These are phyloP conservation scores for Geotrichum reessii DNA, from an alignment of 1,139 yeast genomes.

Conservation along the genomic window DNA sequence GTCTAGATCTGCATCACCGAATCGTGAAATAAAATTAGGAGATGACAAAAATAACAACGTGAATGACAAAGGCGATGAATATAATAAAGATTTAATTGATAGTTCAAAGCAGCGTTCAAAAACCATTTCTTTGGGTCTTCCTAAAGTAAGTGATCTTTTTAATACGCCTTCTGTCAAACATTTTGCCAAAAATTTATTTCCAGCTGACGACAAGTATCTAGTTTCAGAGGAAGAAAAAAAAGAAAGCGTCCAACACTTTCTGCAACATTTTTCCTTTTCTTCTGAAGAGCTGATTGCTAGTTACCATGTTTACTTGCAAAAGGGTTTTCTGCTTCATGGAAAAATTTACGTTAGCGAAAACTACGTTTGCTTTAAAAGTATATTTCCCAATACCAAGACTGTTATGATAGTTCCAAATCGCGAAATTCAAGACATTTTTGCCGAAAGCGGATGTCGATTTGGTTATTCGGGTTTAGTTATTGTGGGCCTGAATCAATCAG, in stretches of 20 bases:
- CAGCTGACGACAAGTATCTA: constrained; percentile 37
- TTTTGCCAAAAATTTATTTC: constrained; percentile 39
- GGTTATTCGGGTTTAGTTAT: constrained; percentile 65
- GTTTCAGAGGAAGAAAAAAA: constrained; percentile 44
- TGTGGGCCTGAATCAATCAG: constrained; percentile 67
- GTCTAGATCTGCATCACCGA: constrained; percentile 3
- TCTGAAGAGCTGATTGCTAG: constrained; percentile 55
- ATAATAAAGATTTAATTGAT: neutral
- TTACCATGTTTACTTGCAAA: constrained; percentile 64
- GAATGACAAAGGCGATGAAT: no score
- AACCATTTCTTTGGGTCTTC: constrained; percentile 18
- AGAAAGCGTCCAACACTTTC: constrained; percentile 50
- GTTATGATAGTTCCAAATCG: constrained; percentile 73
- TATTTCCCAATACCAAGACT: constrained; percentile 71
- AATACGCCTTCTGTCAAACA: constrained; percentile 53
- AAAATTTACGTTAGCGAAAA: constrained; percentile 65
- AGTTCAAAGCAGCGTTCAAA: neutral
- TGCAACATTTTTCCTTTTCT: constrained; percentile 60
- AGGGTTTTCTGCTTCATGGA: constrained; percentile 78
- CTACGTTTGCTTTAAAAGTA: constrained; percentile 69
- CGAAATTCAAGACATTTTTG: constrained; percentile 63
- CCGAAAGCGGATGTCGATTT: constrained; percentile 60
- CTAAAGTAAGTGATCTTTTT: constrained; percentile 53
- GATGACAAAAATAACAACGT: neutral
- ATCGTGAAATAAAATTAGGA: neutral